Evolutionary conservation across 495 filamentous ascomycete species (phyloP), one percentile per base, ranked within the genome.

Genomic region (Symbiotaphrina buchneri): DNA sequence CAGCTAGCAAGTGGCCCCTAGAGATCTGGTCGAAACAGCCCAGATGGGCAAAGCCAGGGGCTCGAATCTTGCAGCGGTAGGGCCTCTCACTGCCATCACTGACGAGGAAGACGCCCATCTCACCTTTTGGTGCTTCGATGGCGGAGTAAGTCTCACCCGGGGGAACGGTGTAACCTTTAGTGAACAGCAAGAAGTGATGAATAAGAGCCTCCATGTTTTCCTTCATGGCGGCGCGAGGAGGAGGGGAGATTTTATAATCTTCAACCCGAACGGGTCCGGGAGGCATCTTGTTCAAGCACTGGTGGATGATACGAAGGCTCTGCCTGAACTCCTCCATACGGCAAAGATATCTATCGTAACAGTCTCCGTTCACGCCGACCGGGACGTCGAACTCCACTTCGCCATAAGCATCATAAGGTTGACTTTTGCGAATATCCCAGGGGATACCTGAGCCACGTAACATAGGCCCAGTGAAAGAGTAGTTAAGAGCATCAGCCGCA

Each of bases 271-370:
- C 67, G 15, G 87, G 85, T 15, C 87, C 87, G 20, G 80, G 61
- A 11, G 90, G 85, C 81, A 99, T 99, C 65, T 94, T 77, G 63
- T 99, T 95, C 36, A 99, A 55, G 52, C 90, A 95, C 59, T 99
- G 87, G 60, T 91, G 73, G 48, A 99, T 93, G 56, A 99, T 95
- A 42, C 87, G 74, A 33, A 99, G 76, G 14, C 74, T 84, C 51
- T 99, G 90, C 34, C 87, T 66, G 71, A 99, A 95, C 55, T 99
- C 87, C 54, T 99, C 90, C 87, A 99, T 99, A 44, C 87, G 80
- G 68, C 84, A 94, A 27, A 99, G 66, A 43, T 99, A 99, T 45
- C 87, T 74, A 55, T 99, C 87, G 55, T 99, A 99, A 64, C 87
- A 99, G 60, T 99, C 87, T 36, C 87, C 87, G 47, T 94, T 91